Base-by-base conservation (phyloP, 1,284 basidiomycete species). In the Cryptococcus floricola region DNA sequence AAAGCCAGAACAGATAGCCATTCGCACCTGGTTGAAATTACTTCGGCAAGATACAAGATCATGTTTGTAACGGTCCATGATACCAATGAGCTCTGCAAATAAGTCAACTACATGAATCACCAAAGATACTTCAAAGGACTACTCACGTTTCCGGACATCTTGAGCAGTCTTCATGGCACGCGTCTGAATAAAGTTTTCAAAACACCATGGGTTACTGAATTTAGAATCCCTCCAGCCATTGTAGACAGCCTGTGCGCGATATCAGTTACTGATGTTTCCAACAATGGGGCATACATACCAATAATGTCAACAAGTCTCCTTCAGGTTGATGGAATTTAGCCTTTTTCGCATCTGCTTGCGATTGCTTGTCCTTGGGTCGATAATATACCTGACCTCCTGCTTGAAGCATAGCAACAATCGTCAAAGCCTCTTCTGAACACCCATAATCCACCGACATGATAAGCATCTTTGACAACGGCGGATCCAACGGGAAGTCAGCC, bases 401-500 rank as follows among this genome's bases (percentile, higher is more conserved):
- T 61, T 78, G 76, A 48, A 98, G 80, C 96, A 98, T 98, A 4
- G 95, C 94, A 0, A 97, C 93, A 56, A 98, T 90, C 2, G 91
- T 95, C 34, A 99, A 79, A 61, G 97, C 93, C 77, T 99, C 96
- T 68, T 98, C 94, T 0, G 92, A 96, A 73, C 95, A 98, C 10
- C 92, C 93, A 52, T 91, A 81, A 68, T 98, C 95, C 25, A 98
- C 93, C 2, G 91, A 95, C n/a, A 92, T 91, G 75, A 98, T 98
- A 53, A 99, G 79, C 93, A 97, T 98, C 80, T 98, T 98, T 10
- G 95, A 93, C 59, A 94, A 79, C 4, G 90, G 85, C 6, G 95
- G 96, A 62, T 98, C 94, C 86, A 98, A 91, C 6, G 96, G 96
- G 80, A 98, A 95, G 73, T 98, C 95, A 1, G 96, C 95, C 96